Conservation (phyloP, 2,329 filamentous ascomycete genomes). For the Stenocarpella maydis region DNA sequence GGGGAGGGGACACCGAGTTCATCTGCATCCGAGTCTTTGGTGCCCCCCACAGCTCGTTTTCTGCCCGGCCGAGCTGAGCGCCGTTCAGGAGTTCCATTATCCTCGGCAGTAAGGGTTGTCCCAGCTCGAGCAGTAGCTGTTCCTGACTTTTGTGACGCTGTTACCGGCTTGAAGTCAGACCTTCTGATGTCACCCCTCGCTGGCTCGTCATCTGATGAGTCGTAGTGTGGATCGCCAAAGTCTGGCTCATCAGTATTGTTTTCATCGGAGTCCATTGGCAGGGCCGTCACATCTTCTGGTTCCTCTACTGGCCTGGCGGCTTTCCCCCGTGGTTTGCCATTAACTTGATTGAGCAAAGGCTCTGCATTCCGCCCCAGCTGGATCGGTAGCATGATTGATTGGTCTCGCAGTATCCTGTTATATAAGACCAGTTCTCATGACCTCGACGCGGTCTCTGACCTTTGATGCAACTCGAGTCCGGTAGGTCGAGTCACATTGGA, state of each 20-base stretch:
- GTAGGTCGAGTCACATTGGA: neutral
- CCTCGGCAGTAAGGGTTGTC: neutral
- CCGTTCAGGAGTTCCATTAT: neutral
- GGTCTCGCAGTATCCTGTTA: slow-evolving; percentile 3
- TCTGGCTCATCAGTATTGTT: slow-evolving; percentile 37
- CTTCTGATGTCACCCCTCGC: slow-evolving; percentile 45
- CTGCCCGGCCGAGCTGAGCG: slow-evolving; percentile 12
- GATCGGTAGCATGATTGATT: neutral
- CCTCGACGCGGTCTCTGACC: neutral
- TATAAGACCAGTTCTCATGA: neutral
- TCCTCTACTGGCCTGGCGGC: slow-evolving; percentile 29
- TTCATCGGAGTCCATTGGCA: slow-evolving; percentile 40
- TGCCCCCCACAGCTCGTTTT: slow-evolving; percentile 18
- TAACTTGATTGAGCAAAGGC: slow-evolving; percentile 24
- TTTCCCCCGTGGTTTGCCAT: slow-evolving; percentile 26
- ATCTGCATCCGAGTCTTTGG: slow-evolving; percentile 2
- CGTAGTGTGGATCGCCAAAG: slow-evolving; percentile 14
- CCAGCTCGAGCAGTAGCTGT: neutral
- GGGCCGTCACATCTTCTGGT: slow-evolving; percentile 39
- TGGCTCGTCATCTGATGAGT: slow-evolving; percentile 38
- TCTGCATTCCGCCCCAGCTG: neutral
- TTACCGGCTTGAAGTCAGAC: slow-evolving; percentile 43
- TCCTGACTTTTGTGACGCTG: slow-evolving; percentile 24
- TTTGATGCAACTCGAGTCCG: neutral
- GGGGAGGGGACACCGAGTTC: neutral